These are phyloP conservation scores for Ulota crispa DNA, from an alignment of 225 moss, liverwort and hornwort genomes.

Conservation along the genomic window DNA sequence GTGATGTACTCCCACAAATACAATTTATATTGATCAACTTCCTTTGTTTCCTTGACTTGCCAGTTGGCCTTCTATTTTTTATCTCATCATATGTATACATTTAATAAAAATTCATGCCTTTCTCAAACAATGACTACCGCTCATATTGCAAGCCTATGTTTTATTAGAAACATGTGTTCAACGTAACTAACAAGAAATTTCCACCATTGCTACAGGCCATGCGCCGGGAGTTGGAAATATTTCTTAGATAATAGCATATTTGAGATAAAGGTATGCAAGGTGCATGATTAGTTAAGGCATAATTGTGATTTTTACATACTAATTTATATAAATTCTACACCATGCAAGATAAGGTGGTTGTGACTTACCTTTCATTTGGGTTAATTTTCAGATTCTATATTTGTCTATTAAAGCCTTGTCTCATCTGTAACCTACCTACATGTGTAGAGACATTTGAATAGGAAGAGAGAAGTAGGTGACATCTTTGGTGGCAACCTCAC, in stretches of 20 bases:
- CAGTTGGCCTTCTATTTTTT: background rate
- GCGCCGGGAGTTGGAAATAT: slow-evolving; percentile 73
- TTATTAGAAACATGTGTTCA: too few relatives aligned
- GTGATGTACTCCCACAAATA: slow-evolving; percentile 7
- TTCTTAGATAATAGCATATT: slow-evolving; percentile 39
- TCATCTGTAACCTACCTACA: background rate
- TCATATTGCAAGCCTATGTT: too few relatives aligned
- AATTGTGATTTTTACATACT: background rate
- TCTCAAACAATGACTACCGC: background rate
- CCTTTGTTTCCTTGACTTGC: background rate
- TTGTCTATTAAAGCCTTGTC: background rate
- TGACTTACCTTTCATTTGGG: background rate
- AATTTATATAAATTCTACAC: background rate
- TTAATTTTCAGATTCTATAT: background rate
- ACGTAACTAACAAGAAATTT: background rate
- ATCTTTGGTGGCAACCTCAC: background rate
- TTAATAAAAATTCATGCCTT: too few relatives aligned
- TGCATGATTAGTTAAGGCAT: rapidly evolving
- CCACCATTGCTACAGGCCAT: slow-evolving; percentile 45
- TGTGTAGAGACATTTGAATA: background rate
- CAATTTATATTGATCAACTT: background rate
- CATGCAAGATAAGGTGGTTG: background rate
- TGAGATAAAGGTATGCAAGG: background rate
- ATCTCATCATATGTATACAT: background rate
- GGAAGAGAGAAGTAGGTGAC: too few relatives aligned